Percentiles rank a stretch among this genome's conserved stretches.
These are phyloP conservation scores for Endogone sp. DNA, from an alignment of 192 early-diverging fungal species.

Conservation along the genomic window DNA sequence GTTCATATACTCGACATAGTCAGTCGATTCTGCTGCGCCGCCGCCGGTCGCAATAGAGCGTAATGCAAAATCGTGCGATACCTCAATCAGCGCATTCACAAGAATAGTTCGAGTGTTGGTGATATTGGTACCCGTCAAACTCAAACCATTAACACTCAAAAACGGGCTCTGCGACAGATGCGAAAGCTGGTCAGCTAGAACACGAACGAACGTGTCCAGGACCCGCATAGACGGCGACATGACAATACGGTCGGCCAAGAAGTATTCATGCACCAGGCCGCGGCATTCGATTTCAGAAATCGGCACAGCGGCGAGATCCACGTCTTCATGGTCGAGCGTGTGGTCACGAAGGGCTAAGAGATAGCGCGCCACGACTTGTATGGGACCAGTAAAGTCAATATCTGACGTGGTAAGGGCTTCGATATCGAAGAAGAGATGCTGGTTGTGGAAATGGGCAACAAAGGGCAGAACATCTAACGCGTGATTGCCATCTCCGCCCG, in stretches of 20 bases:
- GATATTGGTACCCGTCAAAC: conserved; percentile 2
- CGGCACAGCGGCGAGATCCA: background rate
- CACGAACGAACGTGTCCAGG: conserved; percentile 16
- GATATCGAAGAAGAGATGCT: background rate
- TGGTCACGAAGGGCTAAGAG: background rate
- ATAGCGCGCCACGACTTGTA: background rate
- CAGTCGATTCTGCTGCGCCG: background rate
- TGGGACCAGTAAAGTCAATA: background rate
- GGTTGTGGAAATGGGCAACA: background rate
- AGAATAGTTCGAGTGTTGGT: conserved; percentile 3
- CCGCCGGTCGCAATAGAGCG: background rate
- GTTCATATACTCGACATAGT: background rate
- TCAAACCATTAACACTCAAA: conserved; percentile 13
- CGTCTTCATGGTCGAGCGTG: background rate
- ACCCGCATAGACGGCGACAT: conserved; percentile 9
- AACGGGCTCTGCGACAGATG: conserved; percentile 12
- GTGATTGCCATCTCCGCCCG: background rate
- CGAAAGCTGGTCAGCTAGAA: conserved; percentile 18
- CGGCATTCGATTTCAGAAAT: background rate
- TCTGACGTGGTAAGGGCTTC: background rate
- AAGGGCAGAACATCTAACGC: background rate
- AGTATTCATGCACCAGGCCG: background rate
- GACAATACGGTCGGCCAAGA: background rate
- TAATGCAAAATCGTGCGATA: background rate
- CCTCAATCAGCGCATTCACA: conserved; percentile 3